Base-by-base conservation (phyloP, 306 rosid genomes). In the Myrica gale region DNA sequence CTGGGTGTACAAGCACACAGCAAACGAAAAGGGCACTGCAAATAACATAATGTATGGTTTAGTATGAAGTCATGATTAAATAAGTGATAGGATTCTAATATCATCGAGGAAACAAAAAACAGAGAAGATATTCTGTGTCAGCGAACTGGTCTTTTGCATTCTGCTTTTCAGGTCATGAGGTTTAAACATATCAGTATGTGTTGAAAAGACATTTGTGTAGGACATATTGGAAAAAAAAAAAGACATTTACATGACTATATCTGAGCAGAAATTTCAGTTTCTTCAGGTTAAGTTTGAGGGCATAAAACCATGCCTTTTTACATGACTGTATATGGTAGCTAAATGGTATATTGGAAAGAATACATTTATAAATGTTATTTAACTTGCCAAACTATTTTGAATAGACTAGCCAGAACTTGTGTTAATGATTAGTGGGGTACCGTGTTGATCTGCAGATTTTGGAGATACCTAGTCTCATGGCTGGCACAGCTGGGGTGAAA, bases 391-490 rank as follows among this genome's bases (percentile, higher is more conserved):
- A 62, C 13, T 62, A 15, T 62, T 62, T 62, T 37, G 45, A 15
- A 62, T 17, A 16, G 9, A 39, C 7, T 6, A 37, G 37, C 69
- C 11, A 39, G 37, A 15, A 61, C n/a, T 39, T 63, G 47, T 63
- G 19, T 48, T 41, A n/a, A 12, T 57, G 71, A 69, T 74, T 15
- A 43, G 20, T 45, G 41, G 79, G 79, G 68, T 73, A 5, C 16
- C 45, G 5, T 74, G 79, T 79, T 78, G 69, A 74, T 66, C 26
- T 81, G 80, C 84, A 91, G 93, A 86, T 91, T 76, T 82, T 91
- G 88, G 96, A 91, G n/a, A 87, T 92, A 45, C 93, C 96, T 9
- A 91, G 90, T 71, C 97, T 91, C 39, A 74, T 91, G 82, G 81
- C 88, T 6, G 92, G 93, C 66, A 87, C 93, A 6, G 85, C 91